These are phyloP conservation scores for Kwoniella botswanensis DNA, from an alignment of 768 basidiomycete species.

Conservation along the genomic window DNA sequence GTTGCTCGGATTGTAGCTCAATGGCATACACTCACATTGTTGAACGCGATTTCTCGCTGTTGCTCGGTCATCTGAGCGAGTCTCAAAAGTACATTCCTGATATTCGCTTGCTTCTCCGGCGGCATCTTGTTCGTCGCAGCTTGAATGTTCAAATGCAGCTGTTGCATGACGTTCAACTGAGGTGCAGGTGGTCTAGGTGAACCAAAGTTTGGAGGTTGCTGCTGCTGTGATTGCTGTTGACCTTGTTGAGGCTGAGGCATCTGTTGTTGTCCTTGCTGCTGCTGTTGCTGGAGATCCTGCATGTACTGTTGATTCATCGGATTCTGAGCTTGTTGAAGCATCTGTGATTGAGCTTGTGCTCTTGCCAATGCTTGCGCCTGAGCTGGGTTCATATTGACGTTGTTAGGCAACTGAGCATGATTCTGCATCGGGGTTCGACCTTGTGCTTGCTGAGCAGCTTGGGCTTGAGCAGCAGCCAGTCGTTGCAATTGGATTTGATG, in stretches of 20 bases:
- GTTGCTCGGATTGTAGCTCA: background rate
- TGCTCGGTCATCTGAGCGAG: conserved; percentile 33
- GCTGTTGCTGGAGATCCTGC: conserved; percentile 26
- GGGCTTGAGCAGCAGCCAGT: conserved; percentile 33
- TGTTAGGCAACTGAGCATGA: conserved; percentile 20
- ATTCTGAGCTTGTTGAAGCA: conserved; percentile 25
- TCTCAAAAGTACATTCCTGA: conserved; percentile 24
- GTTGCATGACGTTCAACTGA: conserved; percentile 18
- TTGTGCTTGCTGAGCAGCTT: conserved; percentile 26
- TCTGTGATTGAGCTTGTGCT: conserved; percentile 35
- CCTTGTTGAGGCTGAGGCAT: conserved; percentile 12
- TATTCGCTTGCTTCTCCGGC: conserved; percentile 21
- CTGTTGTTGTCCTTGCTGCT: conserved; percentile 6
- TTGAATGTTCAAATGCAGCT: conserved; percentile 13
- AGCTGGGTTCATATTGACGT: conserved; percentile 11
- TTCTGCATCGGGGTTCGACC: conserved; percentile 17
- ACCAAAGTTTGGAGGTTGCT: conserved; percentile 21
- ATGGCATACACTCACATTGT: conserved; percentile 25
- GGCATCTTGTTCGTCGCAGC: conserved; percentile 20
- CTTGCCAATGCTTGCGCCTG: conserved; percentile 17
- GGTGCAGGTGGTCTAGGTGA: conserved; percentile 22
- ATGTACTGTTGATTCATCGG: conserved; percentile 22
- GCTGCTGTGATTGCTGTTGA: conserved; percentile 15
- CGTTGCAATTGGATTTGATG: conserved; percentile 31
- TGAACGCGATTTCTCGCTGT: conserved; percentile 27